phyloP scores from a whole-genome alignment of 139 green algal genomes.

The Coccomyxa sp. region DNA sequence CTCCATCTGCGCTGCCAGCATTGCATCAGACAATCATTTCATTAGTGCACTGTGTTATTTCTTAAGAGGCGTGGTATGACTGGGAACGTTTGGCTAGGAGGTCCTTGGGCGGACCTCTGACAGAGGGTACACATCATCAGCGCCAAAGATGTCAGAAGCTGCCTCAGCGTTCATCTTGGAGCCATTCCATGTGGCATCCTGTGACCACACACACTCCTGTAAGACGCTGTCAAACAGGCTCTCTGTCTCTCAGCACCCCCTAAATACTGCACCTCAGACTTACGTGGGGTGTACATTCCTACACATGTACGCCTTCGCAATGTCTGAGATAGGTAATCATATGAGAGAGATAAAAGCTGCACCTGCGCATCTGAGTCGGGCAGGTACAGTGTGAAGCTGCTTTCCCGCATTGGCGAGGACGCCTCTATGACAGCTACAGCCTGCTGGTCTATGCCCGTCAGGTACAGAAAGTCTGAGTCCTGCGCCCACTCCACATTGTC shows the following conservation, averaged over 20 bases:
- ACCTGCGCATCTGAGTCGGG: conserved; percentile 25
- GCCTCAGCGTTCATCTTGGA: conserved; percentile 25
- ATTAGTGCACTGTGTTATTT: no score
- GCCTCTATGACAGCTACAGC: conserved; percentile 39
- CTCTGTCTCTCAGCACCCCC: no score
- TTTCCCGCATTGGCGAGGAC: neutral
- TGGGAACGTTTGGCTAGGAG: neutral
- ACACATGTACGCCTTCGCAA: no score
- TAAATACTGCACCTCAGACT: no score
- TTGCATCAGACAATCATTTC: no score
- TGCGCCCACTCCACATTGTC: conserved; percentile 15
- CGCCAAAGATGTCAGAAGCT: conserved; percentile 55
- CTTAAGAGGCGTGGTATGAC: no score
- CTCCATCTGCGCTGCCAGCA: neutral
- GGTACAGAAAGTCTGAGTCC: conserved; percentile 83
- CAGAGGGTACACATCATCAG: conserved; percentile 50
- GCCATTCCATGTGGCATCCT: conserved; percentile 50
- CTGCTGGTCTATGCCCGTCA: conserved; percentile 79
- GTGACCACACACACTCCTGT: no score
- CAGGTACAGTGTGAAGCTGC: conserved; percentile 40
- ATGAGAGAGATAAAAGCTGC: no score
- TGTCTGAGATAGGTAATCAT: no score
- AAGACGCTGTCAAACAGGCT: no score
- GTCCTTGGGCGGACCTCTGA: conserved; percentile 35
- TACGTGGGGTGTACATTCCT: no score